Conservation (phyloP, 257 asterid genomes). For the Voacanga thouarsii region DNA sequence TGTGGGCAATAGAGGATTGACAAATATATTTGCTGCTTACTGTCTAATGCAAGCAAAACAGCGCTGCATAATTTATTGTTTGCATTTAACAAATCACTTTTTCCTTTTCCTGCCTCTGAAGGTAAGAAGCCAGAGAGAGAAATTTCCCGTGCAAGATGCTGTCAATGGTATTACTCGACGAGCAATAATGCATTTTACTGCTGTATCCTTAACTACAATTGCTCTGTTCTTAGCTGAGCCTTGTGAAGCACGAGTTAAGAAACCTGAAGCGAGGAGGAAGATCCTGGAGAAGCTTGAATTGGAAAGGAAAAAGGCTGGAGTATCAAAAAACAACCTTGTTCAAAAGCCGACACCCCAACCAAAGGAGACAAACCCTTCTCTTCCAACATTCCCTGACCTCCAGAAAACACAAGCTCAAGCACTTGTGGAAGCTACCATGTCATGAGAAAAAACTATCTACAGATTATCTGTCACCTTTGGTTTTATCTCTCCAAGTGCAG, state of each 20-base stretch:
- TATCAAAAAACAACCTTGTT: not conserved
- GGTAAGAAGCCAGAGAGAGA: slow-evolving; percentile 35
- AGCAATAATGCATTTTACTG: slow-evolving; percentile 45
- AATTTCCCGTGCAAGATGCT: slow-evolving; percentile 20
- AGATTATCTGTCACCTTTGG: not conserved
- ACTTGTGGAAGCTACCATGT: slow-evolving; percentile 29
- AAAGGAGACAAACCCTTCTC: slow-evolving; percentile 15
- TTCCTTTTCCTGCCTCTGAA: not conserved
- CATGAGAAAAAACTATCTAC: not conserved
- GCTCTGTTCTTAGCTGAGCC: slow-evolving; percentile 34
- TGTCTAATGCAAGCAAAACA: not conserved
- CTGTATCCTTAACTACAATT: slow-evolving; percentile 38
- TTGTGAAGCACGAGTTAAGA: slow-evolving; percentile 53
- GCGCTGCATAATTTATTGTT: not conserved
- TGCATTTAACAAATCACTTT: no score
- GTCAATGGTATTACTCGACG: slow-evolving; percentile 35
- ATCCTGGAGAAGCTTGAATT: slow-evolving; percentile 39
- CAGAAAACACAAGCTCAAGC: slow-evolving; percentile 22
- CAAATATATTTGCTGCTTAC: not conserved
- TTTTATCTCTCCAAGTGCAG: not conserved
- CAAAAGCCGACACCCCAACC: slow-evolving; percentile 15
- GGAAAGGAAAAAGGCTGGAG: slow-evolving; percentile 25
- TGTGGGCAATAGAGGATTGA: not conserved
- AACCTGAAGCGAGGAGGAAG: slow-evolving; percentile 44
- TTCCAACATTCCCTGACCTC: slow-evolving; percentile 37